Evolutionary conservation across 192 early-diverging fungal species (phyloP).

Genomic region (Podila epicladia): DNA sequence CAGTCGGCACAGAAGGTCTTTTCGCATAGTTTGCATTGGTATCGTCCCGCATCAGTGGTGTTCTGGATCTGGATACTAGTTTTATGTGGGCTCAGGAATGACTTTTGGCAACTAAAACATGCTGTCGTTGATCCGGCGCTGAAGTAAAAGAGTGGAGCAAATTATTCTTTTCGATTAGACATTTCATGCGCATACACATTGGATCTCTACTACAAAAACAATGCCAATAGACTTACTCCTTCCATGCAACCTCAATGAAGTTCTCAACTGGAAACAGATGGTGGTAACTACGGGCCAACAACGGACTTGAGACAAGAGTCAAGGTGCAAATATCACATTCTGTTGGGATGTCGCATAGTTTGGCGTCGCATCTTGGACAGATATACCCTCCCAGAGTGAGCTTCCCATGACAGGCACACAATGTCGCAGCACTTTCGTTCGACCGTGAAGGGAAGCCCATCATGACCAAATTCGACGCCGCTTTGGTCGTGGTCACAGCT

Average conservation of each 20-base stretch:
- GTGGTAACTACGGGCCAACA: conserved; percentile 92
- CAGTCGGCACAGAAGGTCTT: conserved; percentile 91
- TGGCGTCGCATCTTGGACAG: conserved; percentile 86
- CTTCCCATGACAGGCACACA: conserved; percentile 87
- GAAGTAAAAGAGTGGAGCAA: conserved; percentile 18
- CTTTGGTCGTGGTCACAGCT: conserved; percentile 62
- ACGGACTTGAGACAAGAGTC: conserved; percentile 88
- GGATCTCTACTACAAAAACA: too few relatives aligned
- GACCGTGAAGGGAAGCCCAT: conserved; percentile 91
- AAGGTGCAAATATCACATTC: conserved; percentile 93
- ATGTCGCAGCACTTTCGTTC: conserved; percentile 60
- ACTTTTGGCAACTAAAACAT: conserved; percentile 61
- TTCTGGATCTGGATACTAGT: conserved; percentile 21
- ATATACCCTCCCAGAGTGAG: conserved; percentile 78
- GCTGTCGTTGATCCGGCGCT: conserved; percentile 46
- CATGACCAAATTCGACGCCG: conserved; percentile 76
- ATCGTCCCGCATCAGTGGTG: conserved; percentile 60
- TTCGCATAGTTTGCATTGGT: conserved; percentile 80
- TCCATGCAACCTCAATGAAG: conserved; percentile 73
- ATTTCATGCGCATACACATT: neutral
- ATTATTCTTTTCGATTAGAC: conserved; percentile 21
- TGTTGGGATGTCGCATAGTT: conserved; percentile 89
- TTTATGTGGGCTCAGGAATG: conserved; percentile 47
- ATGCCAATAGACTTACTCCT: conserved; percentile 37
- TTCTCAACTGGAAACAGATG: conserved; percentile 94